These are phyloP conservation scores for Cyberlindnera bimundalis DNA, from an alignment of 805 yeast species.

Conservation along the genomic window DNA sequence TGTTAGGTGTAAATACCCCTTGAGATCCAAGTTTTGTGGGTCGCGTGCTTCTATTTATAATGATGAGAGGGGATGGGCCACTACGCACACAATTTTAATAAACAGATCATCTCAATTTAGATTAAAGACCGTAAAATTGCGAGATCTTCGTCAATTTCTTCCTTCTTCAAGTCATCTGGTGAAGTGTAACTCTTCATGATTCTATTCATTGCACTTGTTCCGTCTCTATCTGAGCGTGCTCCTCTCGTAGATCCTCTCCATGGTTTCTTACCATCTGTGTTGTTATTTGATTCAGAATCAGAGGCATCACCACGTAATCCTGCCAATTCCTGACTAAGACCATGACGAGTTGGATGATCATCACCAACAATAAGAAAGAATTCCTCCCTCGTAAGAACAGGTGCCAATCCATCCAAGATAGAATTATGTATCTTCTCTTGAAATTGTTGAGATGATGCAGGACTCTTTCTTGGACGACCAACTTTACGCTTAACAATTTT, in stretches of 20 bases:
- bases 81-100: too few relatives aligned
- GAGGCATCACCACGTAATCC: slow-evolving; percentile 5
- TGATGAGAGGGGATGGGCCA: too few relatives aligned
- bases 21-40: too few relatives aligned
- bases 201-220: slow-evolving; percentile 20
- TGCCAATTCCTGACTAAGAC: slow-evolving; percentile 1
- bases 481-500: slow-evolving; percentile 1
- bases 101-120: too few relatives aligned
- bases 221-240: slow-evolving; percentile 10
- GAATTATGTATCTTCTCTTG: slow-evolving; percentile 10
- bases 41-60: too few relatives aligned
- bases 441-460: not conserved
- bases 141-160: slow-evolving; percentile 31
- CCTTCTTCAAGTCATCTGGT: slow-evolving; percentile 27
- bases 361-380: slow-evolving; percentile 21
- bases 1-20: too few relatives aligned
- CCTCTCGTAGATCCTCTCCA: slow-evolving; percentile 3
- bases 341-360: slow-evolving; percentile 1
- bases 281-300: slow-evolving; percentile 13
- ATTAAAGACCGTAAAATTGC: slow-evolving; percentile 10
- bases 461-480: slow-evolving; percentile 3
- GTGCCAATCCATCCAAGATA: slow-evolving; percentile 31
- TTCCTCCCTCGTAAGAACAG: slow-evolving; percentile 32
- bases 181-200: slow-evolving; percentile 28
- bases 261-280: slow-evolving; percentile 8